These are phyloP conservation scores for Sporobolomyces phaffii DNA, from an alignment of 768 basidiomycete species.

Conservation along the genomic window DNA sequence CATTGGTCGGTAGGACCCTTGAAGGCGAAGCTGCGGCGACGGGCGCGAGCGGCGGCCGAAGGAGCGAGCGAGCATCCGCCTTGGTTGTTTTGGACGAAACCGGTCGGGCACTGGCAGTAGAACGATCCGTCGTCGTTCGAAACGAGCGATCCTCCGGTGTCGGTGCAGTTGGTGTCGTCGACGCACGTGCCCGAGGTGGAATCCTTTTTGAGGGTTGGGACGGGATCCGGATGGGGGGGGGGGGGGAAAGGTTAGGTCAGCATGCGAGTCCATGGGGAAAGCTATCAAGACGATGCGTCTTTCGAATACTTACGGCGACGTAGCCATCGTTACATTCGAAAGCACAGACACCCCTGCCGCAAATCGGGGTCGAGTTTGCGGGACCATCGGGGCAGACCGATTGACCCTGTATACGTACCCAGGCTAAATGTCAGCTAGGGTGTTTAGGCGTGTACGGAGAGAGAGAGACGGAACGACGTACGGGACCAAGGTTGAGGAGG, in stretches of 20 bases:
- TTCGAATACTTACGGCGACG: not conserved
- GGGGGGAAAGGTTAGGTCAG: not conserved
- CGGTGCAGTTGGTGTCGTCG: not conserved
- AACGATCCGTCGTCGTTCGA: not conserved
- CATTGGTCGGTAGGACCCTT: not conserved
- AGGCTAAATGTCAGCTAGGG: too few species aligned
- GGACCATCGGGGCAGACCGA: not conserved
- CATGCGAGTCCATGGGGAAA: not conserved
- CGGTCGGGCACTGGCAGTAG: not conserved
- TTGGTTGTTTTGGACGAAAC: too few species aligned
- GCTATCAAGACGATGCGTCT: not conserved
- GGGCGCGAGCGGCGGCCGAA: conserved; percentile 3
- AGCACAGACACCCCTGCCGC: conserved; percentile 12
- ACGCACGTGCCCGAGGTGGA: conserved; percentile 5
- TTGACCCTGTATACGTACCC: not conserved
- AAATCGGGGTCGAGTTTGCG: conserved; percentile 2
- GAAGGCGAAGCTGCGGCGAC: conserved; percentile 15
- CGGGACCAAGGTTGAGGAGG: conserved; percentile 9
- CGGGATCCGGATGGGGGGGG: too few species aligned
- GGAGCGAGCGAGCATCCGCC: conserved; percentile 10
- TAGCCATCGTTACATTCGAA: conserved; percentile 13
- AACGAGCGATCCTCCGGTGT: not conserved
- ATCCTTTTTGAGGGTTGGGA: not conserved
- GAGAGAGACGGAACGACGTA: not conserved
- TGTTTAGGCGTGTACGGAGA: not conserved